phyloP scores from a whole-genome alignment of 352 stramenopile genomes.

The Phytophthora podocarpi region DNA sequence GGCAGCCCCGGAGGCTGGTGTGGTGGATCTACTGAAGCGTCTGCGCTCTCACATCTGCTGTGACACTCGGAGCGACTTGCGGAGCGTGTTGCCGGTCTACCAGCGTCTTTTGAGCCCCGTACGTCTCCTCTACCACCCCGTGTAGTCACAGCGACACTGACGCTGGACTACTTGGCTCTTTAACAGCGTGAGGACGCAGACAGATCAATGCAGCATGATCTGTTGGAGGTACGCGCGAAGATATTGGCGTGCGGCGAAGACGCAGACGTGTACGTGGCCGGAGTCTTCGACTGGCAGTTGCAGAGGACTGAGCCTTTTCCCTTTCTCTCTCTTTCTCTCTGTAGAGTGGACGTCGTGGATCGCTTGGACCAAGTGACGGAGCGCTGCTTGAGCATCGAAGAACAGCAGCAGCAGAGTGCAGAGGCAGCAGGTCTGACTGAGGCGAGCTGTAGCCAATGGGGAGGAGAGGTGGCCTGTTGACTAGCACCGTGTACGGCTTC shows the following conservation, averaged over 20 bases:
- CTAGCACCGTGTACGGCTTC: too few species aligned
- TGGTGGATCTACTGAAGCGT: conserved; percentile 49
- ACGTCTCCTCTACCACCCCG: conserved; percentile 3
- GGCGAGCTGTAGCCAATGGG: too few species aligned
- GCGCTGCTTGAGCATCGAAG: conserved; percentile 31
- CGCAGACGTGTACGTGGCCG: conserved; percentile 26
- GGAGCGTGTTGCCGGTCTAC: conserved; percentile 42
- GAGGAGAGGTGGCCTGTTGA: too few species aligned
- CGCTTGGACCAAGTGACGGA: conserved; percentile 45
- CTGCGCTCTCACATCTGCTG: conserved; percentile 39
- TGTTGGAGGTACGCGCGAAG: conserved; percentile 34
- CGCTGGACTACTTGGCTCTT: neutral
- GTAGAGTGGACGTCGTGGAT: conserved; percentile 40
- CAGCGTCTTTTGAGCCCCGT: conserved; percentile 61
- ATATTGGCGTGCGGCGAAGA: conserved; percentile 18
- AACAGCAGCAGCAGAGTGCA: conserved; percentile 14
- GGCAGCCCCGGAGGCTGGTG: conserved; percentile 14
- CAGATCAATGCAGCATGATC: conserved; percentile 20
- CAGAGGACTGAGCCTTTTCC: neutral
- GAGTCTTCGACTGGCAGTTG: neutral
- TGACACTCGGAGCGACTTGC: conserved; percentile 31
- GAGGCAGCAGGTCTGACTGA: conserved; percentile 1
- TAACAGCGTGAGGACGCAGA: conserved; percentile 5
- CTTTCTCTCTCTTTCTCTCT: neutral
- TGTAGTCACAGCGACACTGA: neutral